phyloP scores from a whole-genome alignment of 495 filamentous ascomycete genomes.

The Aspergillus asperescens region DNA sequence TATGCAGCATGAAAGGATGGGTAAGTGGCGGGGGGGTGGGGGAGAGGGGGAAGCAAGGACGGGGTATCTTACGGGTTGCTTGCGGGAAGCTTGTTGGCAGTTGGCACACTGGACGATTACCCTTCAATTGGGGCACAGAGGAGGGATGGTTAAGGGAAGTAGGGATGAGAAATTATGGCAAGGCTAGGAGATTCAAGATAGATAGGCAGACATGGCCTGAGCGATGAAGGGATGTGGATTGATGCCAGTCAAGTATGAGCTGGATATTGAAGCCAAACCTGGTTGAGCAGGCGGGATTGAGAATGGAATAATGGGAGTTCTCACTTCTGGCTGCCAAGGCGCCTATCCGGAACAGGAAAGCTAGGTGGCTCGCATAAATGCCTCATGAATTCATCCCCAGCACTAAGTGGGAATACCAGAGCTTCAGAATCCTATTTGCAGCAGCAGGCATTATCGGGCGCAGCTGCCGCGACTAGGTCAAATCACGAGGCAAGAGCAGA shows the following conservation, averaged over 20 bases:
- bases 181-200: not conserved
- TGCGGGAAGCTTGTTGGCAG: conserved; percentile 11
- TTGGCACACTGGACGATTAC: conserved; percentile 2
- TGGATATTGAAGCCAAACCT: conserved; percentile 4
- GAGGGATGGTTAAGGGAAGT: not conserved
- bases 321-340: conserved; percentile 2
- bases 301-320: conserved; percentile 4
- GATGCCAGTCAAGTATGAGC: not conserved
- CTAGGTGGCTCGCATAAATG: not conserved
- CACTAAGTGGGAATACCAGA: no score
- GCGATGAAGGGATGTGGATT: not conserved
- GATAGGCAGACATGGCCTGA: not conserved
- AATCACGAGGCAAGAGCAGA: not conserved
- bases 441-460: not conserved
- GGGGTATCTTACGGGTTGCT: conserved; percentile 5
- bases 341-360: conserved; percentile 9
- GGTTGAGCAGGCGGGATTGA: not conserved
- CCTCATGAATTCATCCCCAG: no score
- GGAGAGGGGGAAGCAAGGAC: conserved; percentile 7
- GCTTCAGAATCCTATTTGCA: no score
- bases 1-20: conserved; percentile 14
- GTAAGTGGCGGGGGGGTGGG: conserved; percentile 16
- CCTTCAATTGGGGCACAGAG: not conserved
- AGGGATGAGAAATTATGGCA: not conserved
- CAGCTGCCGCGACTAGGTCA: not conserved